Evolutionary conservation across 768 basidiomycete genomes (phyloP), one percentile per base, ranked within the genome.

Genomic region (Russula brevipes): DNA sequence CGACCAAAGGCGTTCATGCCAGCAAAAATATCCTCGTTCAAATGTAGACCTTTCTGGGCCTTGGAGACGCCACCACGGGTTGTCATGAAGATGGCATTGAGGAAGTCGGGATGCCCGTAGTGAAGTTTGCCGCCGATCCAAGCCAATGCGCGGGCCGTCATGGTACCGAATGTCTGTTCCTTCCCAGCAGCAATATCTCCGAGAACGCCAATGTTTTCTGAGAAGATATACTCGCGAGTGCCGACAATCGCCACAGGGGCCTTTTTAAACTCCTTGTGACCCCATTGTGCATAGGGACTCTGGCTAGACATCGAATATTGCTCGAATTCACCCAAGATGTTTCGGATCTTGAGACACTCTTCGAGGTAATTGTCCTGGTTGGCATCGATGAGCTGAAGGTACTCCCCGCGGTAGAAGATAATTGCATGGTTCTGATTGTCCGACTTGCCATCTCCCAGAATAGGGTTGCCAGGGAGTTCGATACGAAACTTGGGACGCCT

Each of bases 401-500:
- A 98, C 77, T 99, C 97, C 67, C 97, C 97, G 51, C 97, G 93
- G 76, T 98, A 97, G 81, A 99, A 99, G 71, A 98, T 81, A 70
- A 99, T 98, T 35, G 97, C 96, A 72, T 99, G 97, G 76, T 99
- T 99, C 81, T 99, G 97, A 75, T 99, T 99, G 76, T 98, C 97
- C 14, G 94, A 96, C 78, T 99, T 99, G 59, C 97, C 97, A 71
- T 99, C 97, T 66, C 97, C 97, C 53, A 98, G 86, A 72, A 99
- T 99, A 9, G 97, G 97, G 73, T 99, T 99, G 51, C 97, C 97
- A 38, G 97, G 97, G 4, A 99, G 80, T 75, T 99, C 96, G 68
- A 99, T 82, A 66, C 95, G 86, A 83, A 98, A 99, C 80, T 99
- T 98, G 69, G 97, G 95, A 72, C 91, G 87, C 65, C 97, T 81